Percentiles rank a stretch among this genome's conserved stretches.
Conservation (phyloP, 2,329 filamentous ascomycete genomes). For the Phialophora chinensis region DNA sequence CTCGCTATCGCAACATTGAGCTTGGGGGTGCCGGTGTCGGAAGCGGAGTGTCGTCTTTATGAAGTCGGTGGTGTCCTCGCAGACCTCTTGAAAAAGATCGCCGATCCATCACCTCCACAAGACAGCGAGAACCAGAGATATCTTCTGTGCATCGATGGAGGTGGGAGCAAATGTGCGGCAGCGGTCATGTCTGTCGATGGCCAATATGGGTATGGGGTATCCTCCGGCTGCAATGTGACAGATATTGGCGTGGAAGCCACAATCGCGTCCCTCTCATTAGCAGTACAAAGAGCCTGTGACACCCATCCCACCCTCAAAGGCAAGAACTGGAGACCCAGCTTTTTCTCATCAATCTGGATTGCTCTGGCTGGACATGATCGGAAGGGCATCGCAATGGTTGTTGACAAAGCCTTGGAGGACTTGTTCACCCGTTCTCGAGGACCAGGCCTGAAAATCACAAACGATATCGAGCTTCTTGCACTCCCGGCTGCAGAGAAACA, state of each 20-base stretch:
- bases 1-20: conserved; percentile 44
- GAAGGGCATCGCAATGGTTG: conserved; percentile 40
- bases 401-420: conserved; percentile 42
- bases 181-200: conserved; percentile 42
- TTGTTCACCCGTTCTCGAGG: conserved; percentile 41
- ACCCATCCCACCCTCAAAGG: conserved; percentile 4
- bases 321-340: conserved; percentile 12
- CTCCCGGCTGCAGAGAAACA: conserved; percentile 37
- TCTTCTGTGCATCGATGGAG: conserved; percentile 52
- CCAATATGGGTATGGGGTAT: conserved; percentile 41
- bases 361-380: conserved; percentile 52
- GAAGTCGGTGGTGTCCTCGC: conserved; percentile 41
- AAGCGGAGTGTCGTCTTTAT: conserved; percentile 39
- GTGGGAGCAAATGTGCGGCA: conserved; percentile 53
- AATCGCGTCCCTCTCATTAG: conserved; percentile 40
- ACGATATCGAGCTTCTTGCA: conserved; percentile 51
- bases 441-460: conserved; percentile 43
- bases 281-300: conserved; percentile 41
- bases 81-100: conserved; percentile 32
- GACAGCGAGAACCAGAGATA: conserved; percentile 25
- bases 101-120: neutral
- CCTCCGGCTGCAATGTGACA: conserved; percentile 50
- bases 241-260: conserved; percentile 42
- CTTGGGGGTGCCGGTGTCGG: conserved; percentile 39
- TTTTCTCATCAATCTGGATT: conserved; percentile 48